phyloP scores from a whole-genome alignment of 2,329 filamentous ascomycete genomes.

The Helotiales sp. region DNA sequence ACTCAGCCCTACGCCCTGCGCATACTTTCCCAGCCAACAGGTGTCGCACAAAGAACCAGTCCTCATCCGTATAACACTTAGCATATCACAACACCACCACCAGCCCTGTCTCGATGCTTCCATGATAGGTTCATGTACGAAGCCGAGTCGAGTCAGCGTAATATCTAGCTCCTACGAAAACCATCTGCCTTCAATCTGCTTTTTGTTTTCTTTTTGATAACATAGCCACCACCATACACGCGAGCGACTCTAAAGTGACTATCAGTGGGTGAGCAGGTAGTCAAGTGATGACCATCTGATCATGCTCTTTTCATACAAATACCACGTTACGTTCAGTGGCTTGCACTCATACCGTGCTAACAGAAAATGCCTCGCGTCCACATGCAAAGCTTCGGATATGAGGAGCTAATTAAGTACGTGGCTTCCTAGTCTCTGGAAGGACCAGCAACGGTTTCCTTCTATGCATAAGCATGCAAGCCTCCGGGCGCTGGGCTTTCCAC shows the following conservation, averaged over 20 bases:
- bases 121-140: slow-evolving; percentile 1
- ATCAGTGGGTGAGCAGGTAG: no score
- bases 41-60: neutral
- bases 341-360: neutral
- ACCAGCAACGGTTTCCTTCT: neutral
- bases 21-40: neutral
- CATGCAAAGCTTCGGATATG: neutral
- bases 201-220: neutral
- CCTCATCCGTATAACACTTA: no score
- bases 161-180: neutral
- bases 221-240: neutral
- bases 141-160: neutral
- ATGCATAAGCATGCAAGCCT: neutral
- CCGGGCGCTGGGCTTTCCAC: no score
- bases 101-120: neutral
- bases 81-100: no score
- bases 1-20: neutral
- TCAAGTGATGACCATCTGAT: neutral
- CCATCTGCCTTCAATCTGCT: neutral
- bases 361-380: neutral
- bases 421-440: neutral
- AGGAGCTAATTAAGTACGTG: neutral
- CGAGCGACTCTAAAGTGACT: no score
- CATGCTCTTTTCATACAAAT: no score
- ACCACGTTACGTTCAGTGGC: neutral